These are phyloP conservation scores for Corymbia maculata DNA, from an alignment of 345 rosid genomes.

Conservation along the genomic window DNA sequence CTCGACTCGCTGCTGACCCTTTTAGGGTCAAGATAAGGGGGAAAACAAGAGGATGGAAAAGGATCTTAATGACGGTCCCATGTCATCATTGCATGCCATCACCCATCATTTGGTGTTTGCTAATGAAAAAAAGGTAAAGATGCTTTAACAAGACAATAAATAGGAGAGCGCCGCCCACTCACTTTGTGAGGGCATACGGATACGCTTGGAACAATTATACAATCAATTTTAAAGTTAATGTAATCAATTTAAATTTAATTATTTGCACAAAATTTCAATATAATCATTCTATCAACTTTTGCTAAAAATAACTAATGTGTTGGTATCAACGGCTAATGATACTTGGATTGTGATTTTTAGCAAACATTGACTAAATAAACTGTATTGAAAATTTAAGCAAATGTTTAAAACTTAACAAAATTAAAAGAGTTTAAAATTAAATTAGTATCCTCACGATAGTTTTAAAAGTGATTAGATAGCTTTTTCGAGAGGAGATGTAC, in stretches of 20 bases:
- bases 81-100: constrained; percentile 30
- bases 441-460: not conserved
- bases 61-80: constrained; percentile 20
- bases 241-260: not conserved
- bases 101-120: constrained; percentile 16
- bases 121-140: constrained; percentile 3
- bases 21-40: constrained; percentile 7
- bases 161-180: not conserved
- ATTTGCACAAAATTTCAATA: not conserved
- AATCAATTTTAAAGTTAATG: accelerated
- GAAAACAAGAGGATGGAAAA: not conserved
- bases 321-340: accelerated
- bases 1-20: not conserved
- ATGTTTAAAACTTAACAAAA: not conserved
- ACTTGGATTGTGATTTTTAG: not conserved
- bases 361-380: accelerated
- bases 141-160: constrained; percentile 18
- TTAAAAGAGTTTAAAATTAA: not conserved
- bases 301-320: accelerated
- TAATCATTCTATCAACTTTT: not conserved
- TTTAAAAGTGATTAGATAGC: not conserved
- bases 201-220: accelerated
- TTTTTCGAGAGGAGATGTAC: not conserved
- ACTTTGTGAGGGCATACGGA: not conserved
- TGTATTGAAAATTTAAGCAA: not conserved